A percentile compares a stretch with the other conserved stretches of the same genome.
phyloP scores from a whole-genome alignment of 1,284 basidiomycete species.

The Malassezia furfur region DNA sequence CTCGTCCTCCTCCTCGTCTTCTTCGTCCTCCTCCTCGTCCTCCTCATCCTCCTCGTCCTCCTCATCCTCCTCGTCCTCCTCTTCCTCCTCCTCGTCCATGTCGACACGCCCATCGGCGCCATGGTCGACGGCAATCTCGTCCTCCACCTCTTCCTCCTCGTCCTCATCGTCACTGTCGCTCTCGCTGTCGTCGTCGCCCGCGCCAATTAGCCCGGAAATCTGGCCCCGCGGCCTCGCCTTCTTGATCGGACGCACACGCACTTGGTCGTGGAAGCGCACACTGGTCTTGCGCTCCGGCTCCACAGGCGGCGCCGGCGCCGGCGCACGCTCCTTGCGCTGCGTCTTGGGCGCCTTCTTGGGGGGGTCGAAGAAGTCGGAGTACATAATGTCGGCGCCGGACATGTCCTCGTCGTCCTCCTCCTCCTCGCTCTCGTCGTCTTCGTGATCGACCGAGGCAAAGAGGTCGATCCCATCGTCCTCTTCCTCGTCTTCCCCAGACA shows the following conservation, averaged over 20 bases:
- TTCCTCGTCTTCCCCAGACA: slow-evolving; percentile 20
- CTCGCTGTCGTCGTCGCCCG: slow-evolving; percentile 1
- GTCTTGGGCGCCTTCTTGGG: slow-evolving; percentile 22
- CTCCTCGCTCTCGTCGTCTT: slow-evolving; percentile 19
- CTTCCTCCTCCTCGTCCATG: slow-evolving; percentile 17
- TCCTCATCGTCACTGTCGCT: slow-evolving; percentile 14
- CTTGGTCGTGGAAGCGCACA: slow-evolving; percentile 18
- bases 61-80: slow-evolving; percentile 23
- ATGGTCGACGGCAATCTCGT: slow-evolving; percentile 5
- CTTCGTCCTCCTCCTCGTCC: slow-evolving; percentile 25
- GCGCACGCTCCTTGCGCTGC: no score
- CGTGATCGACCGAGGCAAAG: slow-evolving; percentile 21
- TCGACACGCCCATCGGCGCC: background rate
- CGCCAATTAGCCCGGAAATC: slow-evolving; percentile 5
- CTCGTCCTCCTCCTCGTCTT: slow-evolving; percentile 29
- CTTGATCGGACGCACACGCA: slow-evolving; percentile 17
- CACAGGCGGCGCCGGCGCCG: background rate
- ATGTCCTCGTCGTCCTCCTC: slow-evolving; percentile 12
- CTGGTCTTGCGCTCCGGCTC: slow-evolving; percentile 3
- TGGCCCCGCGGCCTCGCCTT: background rate
- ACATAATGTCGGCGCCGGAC: slow-evolving; percentile 48
- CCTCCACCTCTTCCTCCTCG: slow-evolving; percentile 16
- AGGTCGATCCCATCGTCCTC: slow-evolving; percentile 18
- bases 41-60: slow-evolving; percentile 48
- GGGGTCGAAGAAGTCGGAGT: slow-evolving; percentile 59